Base-by-base conservation (phyloP, 164 flowering plant genomes). In the Stephania japonica region DNA sequence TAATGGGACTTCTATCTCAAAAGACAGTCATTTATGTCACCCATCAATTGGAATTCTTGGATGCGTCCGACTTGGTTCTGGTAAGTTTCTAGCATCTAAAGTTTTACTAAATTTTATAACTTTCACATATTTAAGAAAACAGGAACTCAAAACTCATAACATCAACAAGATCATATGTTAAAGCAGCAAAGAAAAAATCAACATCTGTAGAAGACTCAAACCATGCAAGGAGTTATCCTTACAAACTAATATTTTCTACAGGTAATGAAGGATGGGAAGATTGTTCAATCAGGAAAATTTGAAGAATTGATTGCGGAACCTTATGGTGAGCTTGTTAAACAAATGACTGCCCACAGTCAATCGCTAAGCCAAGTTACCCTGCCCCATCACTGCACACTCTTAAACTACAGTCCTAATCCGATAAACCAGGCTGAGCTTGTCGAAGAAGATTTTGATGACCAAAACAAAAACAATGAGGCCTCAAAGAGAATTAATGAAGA, bases 21-120 rank as follows among this genome's bases (percentile, higher is more conserved):
- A 92, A 90, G 81, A 89, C 96, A 16, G 96, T 89, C 21, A 72
- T 92, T 53, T 92, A 90, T 76, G 87, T 85, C n/a, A 92, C 92
- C 18, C 93, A 92, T 81, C 97, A 90, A 69, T 68, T 92, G 82
- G 98, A 92, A 73, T 91, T 89, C 80, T 74, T 92, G 70, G 84
- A 81, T 77, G 83, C 88, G n/a, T 80, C 98, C 53, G 96, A 91
- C 78, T 85, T 88, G 74, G 88, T 92, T 74, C 75, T 93, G 84
- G 98, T 91, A 84, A 75, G 83, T 69, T 65, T 14, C 38, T 53
- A 13, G 62, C 26, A 47, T 61, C 25, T 69, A 41, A 18, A 7
- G 24, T 23, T 19, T 56, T 56, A 19, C 38, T 32, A 32, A 32
- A 32, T 32, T 32, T 2, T 32, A 32, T 32, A 32, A 32, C 38